Evolutionary conservation across 139 green algal species (phyloP), one percentile per base, ranked within the genome.

Genomic region (Pleodorina starrii): DNA sequence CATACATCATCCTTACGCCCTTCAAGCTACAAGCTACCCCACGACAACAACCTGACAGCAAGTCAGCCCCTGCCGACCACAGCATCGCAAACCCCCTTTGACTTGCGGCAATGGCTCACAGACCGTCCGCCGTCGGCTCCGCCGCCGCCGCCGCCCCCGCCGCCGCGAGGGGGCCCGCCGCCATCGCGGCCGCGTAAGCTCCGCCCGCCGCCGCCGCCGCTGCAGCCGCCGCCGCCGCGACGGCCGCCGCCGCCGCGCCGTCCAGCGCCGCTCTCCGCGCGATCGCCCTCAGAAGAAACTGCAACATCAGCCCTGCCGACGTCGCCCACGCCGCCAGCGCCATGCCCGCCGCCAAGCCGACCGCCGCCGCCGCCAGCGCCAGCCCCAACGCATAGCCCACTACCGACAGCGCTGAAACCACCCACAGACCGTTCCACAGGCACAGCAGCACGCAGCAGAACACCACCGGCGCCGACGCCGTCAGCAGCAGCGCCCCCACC

Each of bases 351-450:
- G 59, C 80, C 38, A 76, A 40, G 2, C 40, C 59, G 40, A 59
- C 57, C 60, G 59, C 80, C 57, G 80, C 80, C 59, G 80, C 80
- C 27, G 32, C 80, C 57, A 86, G 59, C 10, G 80, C 80, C 29
- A 86, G 57, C 29, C 59, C 59, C 42, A 76, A 27, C 23, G 57
- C 80, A 57, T 86, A 86, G 7, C 57, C 80, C 54, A 57, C 40
- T 12, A 76, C 40, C 16, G 59, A 76, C 42, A 86, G 57, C 38
- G 80, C 80, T 40, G 38, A 63, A 42, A 86, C 80, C 57, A 86
- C 40, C 80, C 80, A 86, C 80, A 86, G 38, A 4, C 80, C 80
- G 43, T 86, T 86, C 59, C 57, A 76, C 11, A 86, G 57, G 59
- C 59, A 76, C 59, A 75, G 57, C 80, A 86, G 60, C 80, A 76